Conservation (phyloP, 306 rosid genomes). For the Cucumis cinereus region DNA sequence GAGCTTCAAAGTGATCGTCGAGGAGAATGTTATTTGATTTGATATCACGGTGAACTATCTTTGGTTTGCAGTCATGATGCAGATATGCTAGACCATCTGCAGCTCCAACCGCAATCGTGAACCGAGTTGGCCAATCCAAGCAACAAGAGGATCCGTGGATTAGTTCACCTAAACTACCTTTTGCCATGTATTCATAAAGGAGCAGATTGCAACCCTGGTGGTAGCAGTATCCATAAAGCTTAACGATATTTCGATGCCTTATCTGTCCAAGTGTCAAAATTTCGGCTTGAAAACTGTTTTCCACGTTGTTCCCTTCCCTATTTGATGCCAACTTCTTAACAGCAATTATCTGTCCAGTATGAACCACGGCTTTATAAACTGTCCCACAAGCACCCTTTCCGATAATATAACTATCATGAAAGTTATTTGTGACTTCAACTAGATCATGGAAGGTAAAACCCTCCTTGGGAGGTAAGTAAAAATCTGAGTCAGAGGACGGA, state of each 20-base stretch:
- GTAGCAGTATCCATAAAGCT: slow-evolving; percentile 70
- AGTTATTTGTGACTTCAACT: slow-evolving; percentile 71
- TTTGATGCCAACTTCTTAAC: slow-evolving; percentile 81
- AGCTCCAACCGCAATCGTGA: slow-evolving; percentile 81
- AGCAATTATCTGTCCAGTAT: slow-evolving; percentile 61
- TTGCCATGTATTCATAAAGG: slow-evolving; percentile 86
- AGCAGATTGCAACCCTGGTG: slow-evolving; percentile 87
- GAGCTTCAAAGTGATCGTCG: slow-evolving; percentile 79
- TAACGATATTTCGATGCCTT: slow-evolving; percentile 91
- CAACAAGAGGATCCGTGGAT: slow-evolving; percentile 51
- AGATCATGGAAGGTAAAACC: slow-evolving; percentile 73
- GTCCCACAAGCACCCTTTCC: slow-evolving; percentile 95
- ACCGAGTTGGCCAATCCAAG: slow-evolving; percentile 85
- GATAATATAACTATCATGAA: slow-evolving; percentile 59
- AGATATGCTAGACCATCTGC: slow-evolving; percentile 97
- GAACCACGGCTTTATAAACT: slow-evolving; percentile 76
- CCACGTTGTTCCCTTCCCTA: slow-evolving; percentile 75
- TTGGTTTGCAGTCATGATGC: slow-evolving; percentile 96
- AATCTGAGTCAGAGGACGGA: slow-evolving; percentile 52
- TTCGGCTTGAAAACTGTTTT: slow-evolving; percentile 79
- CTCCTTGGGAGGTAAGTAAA: slow-evolving; percentile 77
- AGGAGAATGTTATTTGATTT: slow-evolving; percentile 86
- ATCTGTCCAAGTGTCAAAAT: slow-evolving; percentile 82
- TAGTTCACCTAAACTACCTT: slow-evolving; percentile 88
- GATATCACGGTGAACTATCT: slow-evolving; percentile 88